phyloP scores from a whole-genome alignment of 129 eudicot genomes.

The Helianthus tuberosus region DNA sequence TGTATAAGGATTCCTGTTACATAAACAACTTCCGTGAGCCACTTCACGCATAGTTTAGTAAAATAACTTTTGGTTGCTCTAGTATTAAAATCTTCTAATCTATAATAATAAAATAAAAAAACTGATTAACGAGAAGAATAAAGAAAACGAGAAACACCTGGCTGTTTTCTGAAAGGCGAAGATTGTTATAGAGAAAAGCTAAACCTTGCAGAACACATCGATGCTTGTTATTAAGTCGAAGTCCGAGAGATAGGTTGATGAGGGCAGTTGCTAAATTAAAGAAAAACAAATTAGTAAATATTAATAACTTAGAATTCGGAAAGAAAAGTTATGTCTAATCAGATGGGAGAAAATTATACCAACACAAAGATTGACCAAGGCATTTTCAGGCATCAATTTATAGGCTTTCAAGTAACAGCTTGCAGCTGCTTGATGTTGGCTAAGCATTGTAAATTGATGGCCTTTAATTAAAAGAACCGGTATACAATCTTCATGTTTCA shows the following conservation, averaged over 20 bases:
- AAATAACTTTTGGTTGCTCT: too few species aligned
- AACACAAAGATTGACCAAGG: conserved; percentile 81
- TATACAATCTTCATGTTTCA: conserved; percentile 58
- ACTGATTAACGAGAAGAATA: too few species aligned
- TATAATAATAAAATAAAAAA: too few species aligned
- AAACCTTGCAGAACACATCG: conserved; percentile 77
- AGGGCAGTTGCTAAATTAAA: conserved; percentile 59
- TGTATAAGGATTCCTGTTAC: conserved; percentile 79
- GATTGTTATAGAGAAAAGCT: conserved; percentile 75
- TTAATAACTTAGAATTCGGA: neutral
- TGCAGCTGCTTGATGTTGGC: conserved; percentile 93
- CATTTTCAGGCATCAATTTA: conserved; percentile 81
- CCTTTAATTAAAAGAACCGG: conserved; percentile 78
- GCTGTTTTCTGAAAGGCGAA: conserved; percentile 57
- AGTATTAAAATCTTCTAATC: too few species aligned
- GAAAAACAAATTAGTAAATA: neutral
- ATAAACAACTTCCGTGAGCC: conserved; percentile 2
- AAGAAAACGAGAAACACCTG: conserved; percentile 48
- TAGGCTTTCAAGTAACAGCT: conserved; percentile 82
- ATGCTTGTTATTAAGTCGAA: conserved; percentile 74
- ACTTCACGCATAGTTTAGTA: too few species aligned
- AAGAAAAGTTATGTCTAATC: neutral
- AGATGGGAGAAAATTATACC: conserved; percentile 42
- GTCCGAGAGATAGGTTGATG: conserved; percentile 73
- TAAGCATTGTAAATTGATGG: conserved; percentile 67